These are phyloP conservation scores for Fusarium redolens DNA, from an alignment of 2,329 filamentous ascomycete genomes.

Conservation along the genomic window DNA sequence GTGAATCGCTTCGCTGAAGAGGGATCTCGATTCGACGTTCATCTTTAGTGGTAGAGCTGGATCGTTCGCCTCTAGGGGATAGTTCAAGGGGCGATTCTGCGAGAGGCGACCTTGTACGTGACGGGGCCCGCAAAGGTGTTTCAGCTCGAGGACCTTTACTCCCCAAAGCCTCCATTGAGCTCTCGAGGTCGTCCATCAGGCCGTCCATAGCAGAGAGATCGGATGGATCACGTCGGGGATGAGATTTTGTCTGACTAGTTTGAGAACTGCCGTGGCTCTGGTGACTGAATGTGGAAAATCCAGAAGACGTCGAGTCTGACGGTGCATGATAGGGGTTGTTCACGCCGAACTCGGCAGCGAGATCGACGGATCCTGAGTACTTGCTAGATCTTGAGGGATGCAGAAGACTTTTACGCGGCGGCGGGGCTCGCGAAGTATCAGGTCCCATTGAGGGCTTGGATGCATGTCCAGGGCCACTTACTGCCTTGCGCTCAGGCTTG, in stretches of 20 bases:
- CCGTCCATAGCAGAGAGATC: slow-evolving; percentile 61
- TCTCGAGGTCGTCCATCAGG: slow-evolving; percentile 67
- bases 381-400: slow-evolving; percentile 55
- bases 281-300: slow-evolving; percentile 69
- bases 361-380: slow-evolving; percentile 60
- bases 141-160: slow-evolving; percentile 50
- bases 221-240: slow-evolving; percentile 53
- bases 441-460: slow-evolving; percentile 59
- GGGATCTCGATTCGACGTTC: slow-evolving; percentile 29
- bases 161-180: slow-evolving; percentile 56
- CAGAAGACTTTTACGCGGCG: slow-evolving; percentile 62
- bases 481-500: slow-evolving; percentile 53
- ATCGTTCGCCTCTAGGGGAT: slow-evolving; percentile 32
- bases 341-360: slow-evolving; percentile 69
- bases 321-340: slow-evolving; percentile 74
- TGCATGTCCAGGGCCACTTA: slow-evolving; percentile 41
- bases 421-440: slow-evolving; percentile 64
- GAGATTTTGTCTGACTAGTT: slow-evolving; percentile 56
- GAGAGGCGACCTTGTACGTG: slow-evolving; percentile 40
- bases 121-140: slow-evolving; percentile 44
- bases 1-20: slow-evolving; percentile 22
- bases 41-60: slow-evolving; percentile 40
- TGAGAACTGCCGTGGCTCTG: slow-evolving; percentile 70
- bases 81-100: slow-evolving; percentile 46
- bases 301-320: slow-evolving; percentile 74